Percentiles rank a stretch among this genome's conserved stretches.
These are phyloP conservation scores for Oidiodendron maius DNA, from an alignment of 495 filamentous ascomycete genomes.

Conservation along the genomic window DNA sequence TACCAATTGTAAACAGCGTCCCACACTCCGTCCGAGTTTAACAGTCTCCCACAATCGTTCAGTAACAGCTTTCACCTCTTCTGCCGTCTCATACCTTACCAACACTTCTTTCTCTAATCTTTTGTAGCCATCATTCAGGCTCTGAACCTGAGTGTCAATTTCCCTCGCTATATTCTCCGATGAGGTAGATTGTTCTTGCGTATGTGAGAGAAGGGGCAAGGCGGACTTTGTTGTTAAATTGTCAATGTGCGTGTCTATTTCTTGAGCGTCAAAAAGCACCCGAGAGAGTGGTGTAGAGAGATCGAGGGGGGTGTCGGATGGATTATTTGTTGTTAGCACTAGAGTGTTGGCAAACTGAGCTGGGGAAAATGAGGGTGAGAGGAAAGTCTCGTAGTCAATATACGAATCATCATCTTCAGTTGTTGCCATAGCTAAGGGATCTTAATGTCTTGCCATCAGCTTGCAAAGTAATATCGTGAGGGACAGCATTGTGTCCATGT, in stretches of 20 bases:
- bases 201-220: slow-evolving; percentile 75
- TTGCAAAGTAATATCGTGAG: not conserved
- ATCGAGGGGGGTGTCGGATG: slow-evolving; percentile 82
- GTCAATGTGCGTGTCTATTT: slow-evolving; percentile 94
- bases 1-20: slow-evolving; percentile 68
- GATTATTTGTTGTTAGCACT: slow-evolving; percentile 85
- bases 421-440: slow-evolving; percentile 12
- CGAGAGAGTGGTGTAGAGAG: slow-evolving; percentile 89
- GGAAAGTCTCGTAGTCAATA: slow-evolving; percentile 92
- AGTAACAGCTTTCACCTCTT: slow-evolving; percentile 67
- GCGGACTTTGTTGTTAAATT: slow-evolving; percentile 79
- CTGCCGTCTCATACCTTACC: slow-evolving; percentile 72
- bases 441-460: not conserved
- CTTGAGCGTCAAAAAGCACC: slow-evolving; percentile 94
- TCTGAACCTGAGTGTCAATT: slow-evolving; percentile 68
- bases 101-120: slow-evolving; percentile 79
- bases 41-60: slow-evolving; percentile 72
- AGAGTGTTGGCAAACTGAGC: slow-evolving; percentile 80
- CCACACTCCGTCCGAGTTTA: slow-evolving; percentile 69
- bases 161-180: slow-evolving; percentile 62
- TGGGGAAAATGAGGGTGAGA: slow-evolving; percentile 76
- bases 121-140: slow-evolving; percentile 75
- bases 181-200: slow-evolving; percentile 62
- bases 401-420: slow-evolving; percentile 67
- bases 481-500: no score